Percentiles rank a stretch among this genome's conserved stretches.
These are phyloP conservation scores for Vicia villosa DNA, from an alignment of 306 rosid genomes.

Conservation along the genomic window DNA sequence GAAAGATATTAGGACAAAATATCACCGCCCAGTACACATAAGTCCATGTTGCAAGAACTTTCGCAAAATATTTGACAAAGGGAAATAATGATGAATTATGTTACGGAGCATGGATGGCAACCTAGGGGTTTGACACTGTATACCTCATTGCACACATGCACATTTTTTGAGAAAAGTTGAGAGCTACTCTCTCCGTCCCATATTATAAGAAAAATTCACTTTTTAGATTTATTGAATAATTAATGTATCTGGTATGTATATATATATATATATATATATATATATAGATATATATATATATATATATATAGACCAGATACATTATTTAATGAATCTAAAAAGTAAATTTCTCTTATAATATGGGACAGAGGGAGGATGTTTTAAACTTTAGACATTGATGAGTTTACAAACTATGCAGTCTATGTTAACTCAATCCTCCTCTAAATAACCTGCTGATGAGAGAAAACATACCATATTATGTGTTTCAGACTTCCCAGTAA, in stretches of 20 bases:
- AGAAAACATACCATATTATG: slow-evolving; percentile 65
- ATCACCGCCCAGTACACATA: slow-evolving; percentile 7
- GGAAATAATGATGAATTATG: slow-evolving; percentile 27
- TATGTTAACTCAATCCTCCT: slow-evolving; percentile 23
- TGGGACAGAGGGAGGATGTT: too few relatives aligned
- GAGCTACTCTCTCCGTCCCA: too few relatives aligned
- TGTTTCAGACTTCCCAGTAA: slow-evolving; percentile 60
- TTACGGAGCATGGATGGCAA: neutral
- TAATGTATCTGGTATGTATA: too few relatives aligned
- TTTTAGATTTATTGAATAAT: too few relatives aligned
- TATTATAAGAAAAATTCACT: too few relatives aligned
- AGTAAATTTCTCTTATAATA: too few relatives aligned
- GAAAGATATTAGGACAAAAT: slow-evolving; percentile 24
- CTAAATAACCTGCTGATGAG: slow-evolving; percentile 22
- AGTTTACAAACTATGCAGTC: slow-evolving; percentile 20
- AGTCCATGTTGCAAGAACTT: slow-evolving; percentile 9
- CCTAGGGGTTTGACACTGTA: slow-evolving; percentile 9
- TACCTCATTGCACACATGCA: neutral
- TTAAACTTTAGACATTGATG: neutral
- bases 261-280: too few relatives aligned
- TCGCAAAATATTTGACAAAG: slow-evolving; percentile 11
- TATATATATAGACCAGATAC: too few relatives aligned
- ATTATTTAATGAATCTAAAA: too few relatives aligned
- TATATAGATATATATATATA: too few relatives aligned
- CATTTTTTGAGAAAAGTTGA: slow-evolving; percentile 19